A percentile compares a stretch with the other conserved stretches of the same genome.
Conservation (phyloP, 176 grass and related monocot species). For the Ananas comosus region DNA sequence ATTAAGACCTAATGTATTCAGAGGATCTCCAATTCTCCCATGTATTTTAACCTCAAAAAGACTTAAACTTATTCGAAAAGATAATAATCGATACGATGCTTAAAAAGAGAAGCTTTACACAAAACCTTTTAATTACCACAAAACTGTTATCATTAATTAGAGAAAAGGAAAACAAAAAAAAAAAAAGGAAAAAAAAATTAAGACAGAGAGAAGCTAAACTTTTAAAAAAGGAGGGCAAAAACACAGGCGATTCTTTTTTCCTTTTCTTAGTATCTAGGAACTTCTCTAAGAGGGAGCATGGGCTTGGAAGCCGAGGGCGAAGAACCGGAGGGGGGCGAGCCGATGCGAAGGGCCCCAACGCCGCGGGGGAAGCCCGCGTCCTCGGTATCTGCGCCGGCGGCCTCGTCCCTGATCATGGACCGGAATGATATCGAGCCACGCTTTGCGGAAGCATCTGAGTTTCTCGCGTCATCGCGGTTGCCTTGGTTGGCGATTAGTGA, state of each 20-base stretch:
- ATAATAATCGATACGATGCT: conserved; percentile 15
- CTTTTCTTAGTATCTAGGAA: conserved; percentile 43
- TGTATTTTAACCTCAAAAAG: not conserved
- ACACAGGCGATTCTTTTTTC: conserved; percentile 19
- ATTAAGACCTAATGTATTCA: not conserved
- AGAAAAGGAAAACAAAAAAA: conserved; percentile 21
- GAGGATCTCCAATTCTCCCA: not conserved
- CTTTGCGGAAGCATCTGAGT: conserved; percentile 65
- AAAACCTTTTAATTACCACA: conserved; percentile 96
- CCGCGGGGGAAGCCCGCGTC: conserved; percentile 34
- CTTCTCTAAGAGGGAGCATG: conserved; percentile 81
- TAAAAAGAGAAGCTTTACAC: conserved; percentile 69
- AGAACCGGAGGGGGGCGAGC: conserved; percentile 47
- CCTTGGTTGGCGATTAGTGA: conserved; percentile 72
- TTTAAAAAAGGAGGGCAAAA: conserved; percentile 21
- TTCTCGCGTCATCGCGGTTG: conserved; percentile 49
- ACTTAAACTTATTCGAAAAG: conserved; percentile 5
- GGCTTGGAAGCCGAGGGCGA: conserved; percentile 38
- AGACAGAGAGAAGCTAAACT: conserved; percentile 31
- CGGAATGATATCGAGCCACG: conserved; percentile 64
- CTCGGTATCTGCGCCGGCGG: conserved; percentile 36
- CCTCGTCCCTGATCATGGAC: conserved; percentile 65
- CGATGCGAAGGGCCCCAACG: conserved; percentile 29
- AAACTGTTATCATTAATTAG: conserved; percentile 94
- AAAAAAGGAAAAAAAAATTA: conserved; percentile 21